Conservation (phyloP, 106 monocot species). For the Dendrobium nobile region DNA sequence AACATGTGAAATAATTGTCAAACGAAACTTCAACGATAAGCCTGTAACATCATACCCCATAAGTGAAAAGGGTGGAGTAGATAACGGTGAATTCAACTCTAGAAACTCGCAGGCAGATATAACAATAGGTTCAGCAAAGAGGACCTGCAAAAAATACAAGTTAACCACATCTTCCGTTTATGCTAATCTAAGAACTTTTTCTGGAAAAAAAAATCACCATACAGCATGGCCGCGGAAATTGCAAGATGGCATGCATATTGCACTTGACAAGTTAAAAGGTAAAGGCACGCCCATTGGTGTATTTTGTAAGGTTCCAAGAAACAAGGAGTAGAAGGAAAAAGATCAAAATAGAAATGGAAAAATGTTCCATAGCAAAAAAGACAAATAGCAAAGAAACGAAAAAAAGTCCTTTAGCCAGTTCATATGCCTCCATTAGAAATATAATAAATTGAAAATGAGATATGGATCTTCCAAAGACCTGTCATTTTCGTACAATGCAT, state of each 20-base stretch:
- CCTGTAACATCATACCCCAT: conserved; percentile 47
- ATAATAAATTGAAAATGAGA: background rate
- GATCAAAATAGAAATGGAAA: background rate
- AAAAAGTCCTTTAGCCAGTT: background rate
- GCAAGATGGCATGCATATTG: background rate
- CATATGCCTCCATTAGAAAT: background rate
- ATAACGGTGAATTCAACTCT: conserved; percentile 87
- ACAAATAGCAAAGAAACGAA: background rate
- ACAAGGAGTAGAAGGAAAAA: background rate
- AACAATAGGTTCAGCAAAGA: conserved; percentile 85
- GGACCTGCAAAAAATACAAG: conserved; percentile 39
- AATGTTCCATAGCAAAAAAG: background rate
- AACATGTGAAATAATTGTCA: background rate
- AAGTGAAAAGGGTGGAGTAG: conserved; percentile 55
- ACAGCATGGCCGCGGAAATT: background rate
- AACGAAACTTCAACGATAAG: background rate
- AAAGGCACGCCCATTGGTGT: background rate
- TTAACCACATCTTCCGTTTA: background rate
- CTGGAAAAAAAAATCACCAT: background rate
- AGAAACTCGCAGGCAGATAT: conserved; percentile 92
- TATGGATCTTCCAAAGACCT: background rate
- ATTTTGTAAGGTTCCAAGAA: background rate
- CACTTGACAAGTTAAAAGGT: background rate
- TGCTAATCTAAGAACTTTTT: background rate
- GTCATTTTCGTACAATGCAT: background rate